Percentiles rank a stretch among this genome's conserved stretches.
phyloP scores from a whole-genome alignment of 2,329 filamentous ascomycete species.

The Talaromyces sp. region DNA sequence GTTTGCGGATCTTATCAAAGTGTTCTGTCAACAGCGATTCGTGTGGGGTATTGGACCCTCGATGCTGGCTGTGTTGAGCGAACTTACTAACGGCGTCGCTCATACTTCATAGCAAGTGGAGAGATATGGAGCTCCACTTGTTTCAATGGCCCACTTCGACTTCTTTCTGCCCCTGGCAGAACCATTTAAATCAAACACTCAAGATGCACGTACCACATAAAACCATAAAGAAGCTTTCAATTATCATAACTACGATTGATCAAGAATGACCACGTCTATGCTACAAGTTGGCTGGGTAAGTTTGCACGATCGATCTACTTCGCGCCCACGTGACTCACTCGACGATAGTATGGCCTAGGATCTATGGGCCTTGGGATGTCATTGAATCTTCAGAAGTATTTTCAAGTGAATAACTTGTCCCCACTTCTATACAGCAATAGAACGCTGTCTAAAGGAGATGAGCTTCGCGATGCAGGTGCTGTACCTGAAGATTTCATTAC shows the following conservation, averaged over 20 bases:
- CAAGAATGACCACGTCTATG: background rate
- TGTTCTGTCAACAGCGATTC: constrained; percentile 5
- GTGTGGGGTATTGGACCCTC: constrained; percentile 15
- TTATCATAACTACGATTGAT: too few species aligned
- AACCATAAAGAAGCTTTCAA: background rate
- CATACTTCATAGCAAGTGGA: background rate
- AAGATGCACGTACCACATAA: background rate
- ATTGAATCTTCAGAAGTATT: constrained; percentile 51
- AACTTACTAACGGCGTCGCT: constrained; percentile 5
- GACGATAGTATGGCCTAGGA: constrained; percentile 45
- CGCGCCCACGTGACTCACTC: background rate
- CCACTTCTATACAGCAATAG: constrained; percentile 50
- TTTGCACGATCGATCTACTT: background rate
- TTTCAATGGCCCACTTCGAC: background rate
- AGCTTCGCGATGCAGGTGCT: background rate
- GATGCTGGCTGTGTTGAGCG: constrained; percentile 11
- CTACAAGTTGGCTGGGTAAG: constrained; percentile 19
- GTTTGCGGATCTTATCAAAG: constrained; percentile 7
- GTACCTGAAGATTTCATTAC: background rate
- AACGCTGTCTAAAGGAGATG: constrained; percentile 49
- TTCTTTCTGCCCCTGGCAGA: background rate
- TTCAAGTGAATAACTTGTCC: constrained; percentile 24
- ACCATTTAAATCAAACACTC: background rate
- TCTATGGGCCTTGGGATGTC: constrained; percentile 58
- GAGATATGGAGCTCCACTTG: constrained; percentile 16